Evolutionary conservation across 495 filamentous ascomycete genomes (phyloP).

Genomic region (Acidomyces sp.): DNA sequence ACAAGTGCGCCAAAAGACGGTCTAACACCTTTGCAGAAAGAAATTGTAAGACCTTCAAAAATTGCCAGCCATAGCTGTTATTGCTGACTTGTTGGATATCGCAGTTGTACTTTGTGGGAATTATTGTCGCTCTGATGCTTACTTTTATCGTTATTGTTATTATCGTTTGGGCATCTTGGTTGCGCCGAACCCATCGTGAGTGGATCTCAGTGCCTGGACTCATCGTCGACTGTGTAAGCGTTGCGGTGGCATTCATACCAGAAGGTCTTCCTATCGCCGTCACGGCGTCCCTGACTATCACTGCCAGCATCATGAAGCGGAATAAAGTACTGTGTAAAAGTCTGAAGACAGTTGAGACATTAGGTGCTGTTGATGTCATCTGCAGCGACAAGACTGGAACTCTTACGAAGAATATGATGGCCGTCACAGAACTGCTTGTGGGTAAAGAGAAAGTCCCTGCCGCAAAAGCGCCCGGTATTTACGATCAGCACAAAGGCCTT

Average conservation of each 20-base stretch:
- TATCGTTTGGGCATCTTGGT: slow-evolving; percentile 44
- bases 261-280: slow-evolving; percentile 59
- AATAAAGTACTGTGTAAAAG: slow-evolving; percentile 54
- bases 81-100: no score
- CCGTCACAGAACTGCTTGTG: slow-evolving; percentile 42
- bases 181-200: slow-evolving; percentile 42
- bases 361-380: slow-evolving; percentile 53
- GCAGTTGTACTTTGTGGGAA: slow-evolving; percentile 49
- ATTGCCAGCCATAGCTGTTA: no score
- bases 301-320: slow-evolving; percentile 49
- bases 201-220: slow-evolving; percentile 48
- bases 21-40: slow-evolving; percentile 52
- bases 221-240: slow-evolving; percentile 53
- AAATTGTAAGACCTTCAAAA: no score
- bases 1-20: slow-evolving; percentile 48
- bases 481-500: slow-evolving; percentile 13
- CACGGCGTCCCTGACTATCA: slow-evolving; percentile 56
- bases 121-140: slow-evolving; percentile 55
- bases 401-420: slow-evolving; percentile 51
- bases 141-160: slow-evolving; percentile 54
- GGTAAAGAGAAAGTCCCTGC: slow-evolving; percentile 25
- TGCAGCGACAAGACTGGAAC: slow-evolving; percentile 63
- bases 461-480: slow-evolving; percentile 1
- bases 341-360: slow-evolving; percentile 54
- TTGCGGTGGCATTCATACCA: slow-evolving; percentile 61